Evolutionary conservation across 2,329 filamentous ascomycete species (phyloP).

Genomic region (Aspergillus ochraceoroseus): DNA sequence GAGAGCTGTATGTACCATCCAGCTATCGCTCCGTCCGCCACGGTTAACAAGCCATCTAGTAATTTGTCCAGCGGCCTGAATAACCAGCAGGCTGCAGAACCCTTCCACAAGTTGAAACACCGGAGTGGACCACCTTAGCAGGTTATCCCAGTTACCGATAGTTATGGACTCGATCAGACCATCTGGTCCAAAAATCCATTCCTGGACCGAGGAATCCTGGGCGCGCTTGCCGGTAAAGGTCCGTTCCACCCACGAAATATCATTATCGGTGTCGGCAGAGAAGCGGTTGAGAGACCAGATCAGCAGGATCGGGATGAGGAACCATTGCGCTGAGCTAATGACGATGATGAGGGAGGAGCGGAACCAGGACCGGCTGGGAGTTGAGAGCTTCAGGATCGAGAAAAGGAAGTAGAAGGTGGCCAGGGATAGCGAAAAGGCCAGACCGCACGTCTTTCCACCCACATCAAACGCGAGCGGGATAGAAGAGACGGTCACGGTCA

Average conservation of each 20-base stretch:
- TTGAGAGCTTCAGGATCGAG: conserved; percentile 72
- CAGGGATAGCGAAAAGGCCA: conserved; percentile 86
- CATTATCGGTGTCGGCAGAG: conserved; percentile 71
- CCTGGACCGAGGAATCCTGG: conserved; percentile 60
- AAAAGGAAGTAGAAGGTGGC: conserved; percentile 88
- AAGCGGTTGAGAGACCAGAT: conserved; percentile 97
- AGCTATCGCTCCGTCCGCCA: conserved; percentile 81
- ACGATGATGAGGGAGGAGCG: conserved; percentile 65
- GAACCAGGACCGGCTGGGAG: conserved; percentile 71
- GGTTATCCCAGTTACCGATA: conserved; percentile 82
- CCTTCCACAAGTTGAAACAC: conserved; percentile 93
- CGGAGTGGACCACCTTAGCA: conserved; percentile 83
- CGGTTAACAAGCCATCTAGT: conserved; percentile 92
- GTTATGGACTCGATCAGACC: conserved; percentile 75
- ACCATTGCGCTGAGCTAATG: conserved; percentile 74
- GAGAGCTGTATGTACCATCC: conserved; percentile 66
- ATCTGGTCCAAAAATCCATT: conserved; percentile 85
- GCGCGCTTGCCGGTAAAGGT: conserved; percentile 66
- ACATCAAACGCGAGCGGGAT: conserved; percentile 98
- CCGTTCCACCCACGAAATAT: conserved; percentile 71
- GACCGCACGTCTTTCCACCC: conserved; percentile 85
- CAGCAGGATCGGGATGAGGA: conserved; percentile 76
- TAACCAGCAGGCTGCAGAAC: conserved; percentile 92
- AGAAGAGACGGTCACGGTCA: conserved; percentile 87
- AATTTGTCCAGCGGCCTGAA: conserved; percentile 90